Base-by-base conservation (phyloP, 208 protist species). In the Vickermania spadyakhi region DNA sequence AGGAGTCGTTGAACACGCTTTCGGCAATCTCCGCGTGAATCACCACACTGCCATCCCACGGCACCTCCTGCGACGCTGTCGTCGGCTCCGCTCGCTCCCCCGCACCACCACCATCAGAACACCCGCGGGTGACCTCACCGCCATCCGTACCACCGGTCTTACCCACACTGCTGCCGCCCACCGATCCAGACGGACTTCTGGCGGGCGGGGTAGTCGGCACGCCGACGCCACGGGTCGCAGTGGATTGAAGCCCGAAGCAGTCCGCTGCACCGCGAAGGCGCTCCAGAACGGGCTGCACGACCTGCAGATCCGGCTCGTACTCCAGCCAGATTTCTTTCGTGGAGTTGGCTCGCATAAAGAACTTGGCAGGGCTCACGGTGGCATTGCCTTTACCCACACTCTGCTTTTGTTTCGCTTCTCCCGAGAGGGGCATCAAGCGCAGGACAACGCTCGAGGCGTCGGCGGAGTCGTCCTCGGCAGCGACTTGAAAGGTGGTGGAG, bases 1-100 rank as follows among this genome's bases (percentile, higher is more conserved):
- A 96, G 7, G 73, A 51, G 58, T 96, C 86, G 72, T 96, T 96
- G 62, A 86, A 83, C 50, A 70, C 49, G 42, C 67, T 93, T 29
- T 81, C 66, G 13, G 86, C 84, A 13, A 92, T 55, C 52, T 81
- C 71, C 22, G 84, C 74, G 22, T 78, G 69, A 56, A 96, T 84
- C 58, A 89, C 81, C 23, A 93, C 67, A 41, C 82, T 84, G 64
- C 84, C 89, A 45, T 79, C 58, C 84, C 86, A 96, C 52, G 81
- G 76, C 52, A 73, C 68, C 68, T 91, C 86, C 26, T 69, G 64
- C 31, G 41, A 57, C 28, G 53, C 49, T 2, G 60, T 55, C 11
- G 30, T 52, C 13, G 31, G 41, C 21, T 63, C 57, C 2, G 59
- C 31, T 21, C 70, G 72, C 4, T 60, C 68, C 30, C 69, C 79